A percentile compares a stretch with the other conserved stretches of the same genome.
Conservation (phyloP, 192 early-diverging fungal species). For the Thoreauomyces humboldtii region DNA sequence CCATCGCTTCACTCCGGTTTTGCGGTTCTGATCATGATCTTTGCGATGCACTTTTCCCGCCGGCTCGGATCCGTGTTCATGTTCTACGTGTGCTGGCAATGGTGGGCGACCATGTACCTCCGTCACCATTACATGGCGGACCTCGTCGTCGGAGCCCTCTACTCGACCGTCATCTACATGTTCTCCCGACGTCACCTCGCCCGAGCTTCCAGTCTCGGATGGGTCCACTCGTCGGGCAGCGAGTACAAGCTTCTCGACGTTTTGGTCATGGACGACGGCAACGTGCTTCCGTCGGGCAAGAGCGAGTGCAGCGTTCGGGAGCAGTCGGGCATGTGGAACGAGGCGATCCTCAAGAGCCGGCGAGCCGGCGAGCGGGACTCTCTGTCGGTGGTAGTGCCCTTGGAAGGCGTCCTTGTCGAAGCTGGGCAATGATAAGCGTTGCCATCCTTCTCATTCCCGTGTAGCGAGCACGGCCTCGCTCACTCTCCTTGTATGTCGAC, state of each 20-base stretch:
- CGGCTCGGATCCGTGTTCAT: slow-evolving; percentile 29
- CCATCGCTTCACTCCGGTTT: slow-evolving; percentile 73
- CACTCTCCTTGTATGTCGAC: no score
- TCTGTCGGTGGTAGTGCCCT: background rate
- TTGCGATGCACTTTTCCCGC: slow-evolving; percentile 36
- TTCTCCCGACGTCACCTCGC: slow-evolving; percentile 19
- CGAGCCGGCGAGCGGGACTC: slow-evolving; percentile 16
- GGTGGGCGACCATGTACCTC: slow-evolving; percentile 79
- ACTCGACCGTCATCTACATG: slow-evolving; percentile 54
- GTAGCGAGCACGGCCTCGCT: no score
- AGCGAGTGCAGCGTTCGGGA: background rate
- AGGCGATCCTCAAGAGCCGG: slow-evolving; percentile 22
- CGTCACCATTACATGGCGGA: slow-evolving; percentile 75
- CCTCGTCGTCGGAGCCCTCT: slow-evolving; percentile 63
- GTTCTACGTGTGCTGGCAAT: slow-evolving; percentile 68
- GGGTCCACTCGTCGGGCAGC: background rate
- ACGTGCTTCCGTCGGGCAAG: slow-evolving; percentile 7
- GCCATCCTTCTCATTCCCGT: no score
- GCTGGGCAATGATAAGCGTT: no score
- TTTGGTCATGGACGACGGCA: slow-evolving; percentile 2
- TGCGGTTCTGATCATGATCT: slow-evolving; percentile 62
- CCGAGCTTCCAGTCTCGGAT: slow-evolving; percentile 2
- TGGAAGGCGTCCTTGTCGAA: slow-evolving; percentile 5
- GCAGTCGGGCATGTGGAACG: slow-evolving; percentile 11
- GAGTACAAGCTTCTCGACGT: slow-evolving; percentile 25